Conservation (phyloP, 352 stramenopile species). For the Pythium dissimile region DNA sequence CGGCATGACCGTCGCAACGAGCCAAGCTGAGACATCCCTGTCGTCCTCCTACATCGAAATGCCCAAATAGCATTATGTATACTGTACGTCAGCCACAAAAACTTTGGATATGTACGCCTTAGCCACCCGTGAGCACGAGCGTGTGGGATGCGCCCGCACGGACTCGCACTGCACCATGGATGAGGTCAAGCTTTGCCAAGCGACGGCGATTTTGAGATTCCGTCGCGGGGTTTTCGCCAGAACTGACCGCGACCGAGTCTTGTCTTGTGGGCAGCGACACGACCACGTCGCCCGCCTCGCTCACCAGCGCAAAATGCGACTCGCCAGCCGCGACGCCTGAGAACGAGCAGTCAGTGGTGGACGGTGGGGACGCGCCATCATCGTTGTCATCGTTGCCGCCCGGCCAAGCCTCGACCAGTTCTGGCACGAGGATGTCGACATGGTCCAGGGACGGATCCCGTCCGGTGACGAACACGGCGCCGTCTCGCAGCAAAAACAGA, state of each 20-base stretch:
- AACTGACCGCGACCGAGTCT: background rate
- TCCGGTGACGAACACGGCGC: constrained; percentile 17
- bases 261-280: background rate
- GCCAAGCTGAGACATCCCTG: too few relatives aligned
- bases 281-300: constrained; percentile 3
- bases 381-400: too few relatives aligned
- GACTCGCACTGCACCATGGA: background rate
- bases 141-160: constrained; percentile 15
- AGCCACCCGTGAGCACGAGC: constrained; percentile 6
- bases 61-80: too few relatives aligned
- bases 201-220: background rate
- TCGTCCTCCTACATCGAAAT: too few relatives aligned
- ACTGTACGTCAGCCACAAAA: too few relatives aligned
- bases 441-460: background rate
- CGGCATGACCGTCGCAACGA: too few relatives aligned
- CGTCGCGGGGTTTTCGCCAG: background rate
- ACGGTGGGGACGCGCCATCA: too few relatives aligned
- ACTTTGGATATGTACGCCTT: background rate
- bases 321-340: constrained; percentile 6
- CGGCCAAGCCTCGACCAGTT: constrained; percentile 9
- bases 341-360: background rate
- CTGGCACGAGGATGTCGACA: background rate
- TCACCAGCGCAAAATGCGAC: constrained; percentile 13
- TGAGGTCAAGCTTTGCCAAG: background rate
- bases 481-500: constrained; percentile 25